Conservation (phyloP, 345 rosid genomes). For the Hibiscus mutabilis region DNA sequence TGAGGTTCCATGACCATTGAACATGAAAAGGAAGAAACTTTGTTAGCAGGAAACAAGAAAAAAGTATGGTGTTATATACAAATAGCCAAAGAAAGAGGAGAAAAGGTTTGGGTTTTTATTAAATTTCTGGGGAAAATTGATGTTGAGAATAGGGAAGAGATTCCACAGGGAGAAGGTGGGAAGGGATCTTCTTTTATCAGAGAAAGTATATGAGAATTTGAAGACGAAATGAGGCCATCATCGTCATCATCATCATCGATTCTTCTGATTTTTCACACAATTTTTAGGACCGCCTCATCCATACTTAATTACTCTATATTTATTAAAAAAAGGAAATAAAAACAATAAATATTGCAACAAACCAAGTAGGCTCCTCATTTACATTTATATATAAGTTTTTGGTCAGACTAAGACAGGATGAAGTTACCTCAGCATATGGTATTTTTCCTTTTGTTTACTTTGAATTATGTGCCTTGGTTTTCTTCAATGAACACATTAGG, state of each 20-base stretch:
- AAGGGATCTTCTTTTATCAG: constrained; percentile 5
- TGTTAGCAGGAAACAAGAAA: background rate
- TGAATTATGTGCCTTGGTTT: background rate
- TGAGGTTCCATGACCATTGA: constrained; percentile 19
- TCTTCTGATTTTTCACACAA: background rate
- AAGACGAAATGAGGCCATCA: background rate
- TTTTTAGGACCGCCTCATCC: background rate
- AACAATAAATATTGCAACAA: background rate
- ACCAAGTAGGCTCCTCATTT: background rate
- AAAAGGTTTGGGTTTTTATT: background rate
- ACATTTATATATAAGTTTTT: background rate
- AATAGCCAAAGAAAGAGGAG: background rate
- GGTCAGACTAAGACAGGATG: background rate
- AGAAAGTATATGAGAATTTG: constrained; percentile 12
- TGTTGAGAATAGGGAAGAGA: constrained; percentile 4
- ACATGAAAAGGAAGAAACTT: background rate
- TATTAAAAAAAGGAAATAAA: background rate
- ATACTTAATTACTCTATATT: background rate
- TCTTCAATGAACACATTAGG: too few species aligned
- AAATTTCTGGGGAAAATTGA: background rate
- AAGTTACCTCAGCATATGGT: background rate
- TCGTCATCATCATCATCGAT: too few species aligned
- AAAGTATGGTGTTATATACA: background rate
- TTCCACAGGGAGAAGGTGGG: background rate
- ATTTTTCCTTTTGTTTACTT: background rate